Evolutionary conservation across 495 filamentous ascomycete species (phyloP), one percentile per base, ranked within the genome.

Genomic region (Aspergillus coremiiformis): DNA sequence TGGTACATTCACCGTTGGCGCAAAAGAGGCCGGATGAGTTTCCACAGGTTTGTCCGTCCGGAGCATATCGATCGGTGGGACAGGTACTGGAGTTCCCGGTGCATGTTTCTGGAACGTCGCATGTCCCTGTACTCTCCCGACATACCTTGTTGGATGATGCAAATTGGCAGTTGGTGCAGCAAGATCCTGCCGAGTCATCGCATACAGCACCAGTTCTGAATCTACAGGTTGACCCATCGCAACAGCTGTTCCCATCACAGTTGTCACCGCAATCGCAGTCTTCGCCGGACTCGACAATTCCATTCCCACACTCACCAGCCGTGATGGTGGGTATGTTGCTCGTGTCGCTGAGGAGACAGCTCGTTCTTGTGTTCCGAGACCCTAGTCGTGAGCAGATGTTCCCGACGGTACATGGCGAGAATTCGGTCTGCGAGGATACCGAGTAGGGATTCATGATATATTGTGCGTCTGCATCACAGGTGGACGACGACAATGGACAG

Each of bases 391-490:
- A 86, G 68, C 91, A 96, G 41, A 96, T 85, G 59, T 94, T 95
- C 49, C 91, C 91, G 49, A 96, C 75, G 11, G 80, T 83, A 69
- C 91, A 96, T 19, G 85, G 80, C 5, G 89, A 94, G 66, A 96
- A 95, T n/a, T 79, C 61, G 0, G 71, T 80, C 57, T 93, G 86
- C 35, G 79, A 76, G 23, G 74, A 63, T 19, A 71, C 75, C 0
- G 90, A 91, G 15, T 82, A 87, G 0, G 90, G 91, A 60, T 95
- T 94, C 91, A 96, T 96, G 61, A 96, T 83, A 66, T 82, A 96
- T 32, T 73, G 63, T 14, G 79, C 84, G 20, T 69, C 67, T 27
- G 91, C 90, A 68, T 89, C 72, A 68, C 91, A 96, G 1, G 72
- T 77, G 24, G 50, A 65, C 7, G 69, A 30, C 48, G 74, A 83